A percentile compares a stretch with the other conserved stretches of the same genome.
phyloP scores from a whole-genome alignment of 208 protist genomes.

The Phytomonas sp. region DNA sequence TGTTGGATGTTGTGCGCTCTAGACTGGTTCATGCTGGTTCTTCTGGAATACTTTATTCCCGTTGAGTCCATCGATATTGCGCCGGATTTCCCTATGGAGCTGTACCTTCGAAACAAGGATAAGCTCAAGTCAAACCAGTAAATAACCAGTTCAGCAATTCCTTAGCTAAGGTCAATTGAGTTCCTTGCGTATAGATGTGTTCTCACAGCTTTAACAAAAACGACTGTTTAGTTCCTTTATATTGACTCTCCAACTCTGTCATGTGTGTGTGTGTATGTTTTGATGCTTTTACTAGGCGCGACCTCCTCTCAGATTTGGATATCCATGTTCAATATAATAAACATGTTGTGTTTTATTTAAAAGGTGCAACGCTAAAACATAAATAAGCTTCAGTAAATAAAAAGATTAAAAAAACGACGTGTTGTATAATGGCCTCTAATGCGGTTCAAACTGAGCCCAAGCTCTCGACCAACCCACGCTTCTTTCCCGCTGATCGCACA shows the following conservation, averaged over 20 bases:
- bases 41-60: constrained; percentile 78
- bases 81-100: constrained; percentile 84
- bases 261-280: not conserved
- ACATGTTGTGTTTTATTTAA: not conserved
- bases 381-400: not conserved
- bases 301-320: not conserved
- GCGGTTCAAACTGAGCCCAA: not conserved
- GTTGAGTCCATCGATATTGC: constrained; percentile 84
- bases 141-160: not conserved
- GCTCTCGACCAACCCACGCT: constrained; percentile 36
- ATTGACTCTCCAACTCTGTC: not conserved
- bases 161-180: too few relatives aligned
- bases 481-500: constrained; percentile 29
- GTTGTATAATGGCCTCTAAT: not conserved
- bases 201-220: not conserved
- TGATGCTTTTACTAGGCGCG: not conserved
- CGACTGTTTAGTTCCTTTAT: not conserved
- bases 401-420: too few relatives aligned
- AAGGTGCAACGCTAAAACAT: not conserved
- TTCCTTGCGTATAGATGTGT: too few relatives aligned
- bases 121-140: constrained; percentile 42
- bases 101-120: constrained; percentile 69
- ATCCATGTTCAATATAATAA: not conserved
- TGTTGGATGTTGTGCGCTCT: constrained; percentile 80
- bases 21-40: constrained; percentile 76